Percentiles rank a stretch among this genome's conserved stretches.
Conservation (phyloP, 352 stramenopile genomes). For the Phytophthora quininea region DNA sequence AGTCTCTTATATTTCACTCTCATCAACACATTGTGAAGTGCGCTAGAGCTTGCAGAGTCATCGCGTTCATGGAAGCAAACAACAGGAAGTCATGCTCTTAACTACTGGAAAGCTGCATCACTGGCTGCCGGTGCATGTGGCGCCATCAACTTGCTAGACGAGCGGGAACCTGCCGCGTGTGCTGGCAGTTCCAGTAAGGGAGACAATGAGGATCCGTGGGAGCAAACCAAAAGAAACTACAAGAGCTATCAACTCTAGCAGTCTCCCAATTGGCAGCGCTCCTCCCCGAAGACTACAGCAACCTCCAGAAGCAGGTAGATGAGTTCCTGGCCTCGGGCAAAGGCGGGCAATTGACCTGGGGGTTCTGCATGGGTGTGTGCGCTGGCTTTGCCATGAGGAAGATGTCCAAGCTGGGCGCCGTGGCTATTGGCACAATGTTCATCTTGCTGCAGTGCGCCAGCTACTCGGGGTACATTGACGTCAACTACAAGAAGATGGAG, state of each 20-base stretch:
- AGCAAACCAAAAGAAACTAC: constrained; percentile 69
- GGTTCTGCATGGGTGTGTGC: constrained; percentile 91
- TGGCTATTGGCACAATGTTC: constrained; percentile 87
- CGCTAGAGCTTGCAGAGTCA: constrained; percentile 6
- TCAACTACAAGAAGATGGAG: constrained; percentile 93
- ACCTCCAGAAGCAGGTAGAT: constrained; percentile 59
- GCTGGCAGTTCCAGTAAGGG: constrained; percentile 19
- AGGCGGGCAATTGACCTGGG: constrained; percentile 87
- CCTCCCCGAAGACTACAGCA: constrained; percentile 46
- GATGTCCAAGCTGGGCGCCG: constrained; percentile 87
- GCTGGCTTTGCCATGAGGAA: constrained; percentile 92
- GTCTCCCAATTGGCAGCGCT: constrained; percentile 42
- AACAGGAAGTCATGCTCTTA: constrained; percentile 18
- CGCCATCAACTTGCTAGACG: constrained; percentile 14
- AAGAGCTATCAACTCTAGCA: constrained; percentile 45
- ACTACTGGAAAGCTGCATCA: constrained; percentile 30
- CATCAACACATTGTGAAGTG: constrained; percentile 12
- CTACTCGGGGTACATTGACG: constrained; percentile 90
- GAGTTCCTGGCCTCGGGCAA: constrained; percentile 73
- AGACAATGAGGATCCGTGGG: constrained; percentile 51
- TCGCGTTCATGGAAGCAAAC: constrained; percentile 10
- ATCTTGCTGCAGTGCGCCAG: constrained; percentile 88
- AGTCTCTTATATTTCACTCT: background rate
- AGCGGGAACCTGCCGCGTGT: constrained; percentile 23
- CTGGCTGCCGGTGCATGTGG: constrained; percentile 23